These are phyloP conservation scores for Kwoniella sp. DNA, from an alignment of 768 basidiomycete species.

Conservation along the genomic window DNA sequence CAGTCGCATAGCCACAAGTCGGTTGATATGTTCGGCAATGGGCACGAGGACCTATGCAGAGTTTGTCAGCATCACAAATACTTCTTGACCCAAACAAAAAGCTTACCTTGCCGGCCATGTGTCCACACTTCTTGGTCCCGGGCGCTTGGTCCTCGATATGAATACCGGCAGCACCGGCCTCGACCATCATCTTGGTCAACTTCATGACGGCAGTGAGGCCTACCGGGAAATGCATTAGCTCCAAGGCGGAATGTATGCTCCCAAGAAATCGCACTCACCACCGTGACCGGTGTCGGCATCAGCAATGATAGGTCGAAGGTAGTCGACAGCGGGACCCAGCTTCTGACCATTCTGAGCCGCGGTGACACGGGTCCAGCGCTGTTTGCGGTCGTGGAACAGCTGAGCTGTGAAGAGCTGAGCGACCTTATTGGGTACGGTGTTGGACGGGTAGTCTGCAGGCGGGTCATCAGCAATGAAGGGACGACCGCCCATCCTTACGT, in stretches of 20 bases:
- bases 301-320: constrained; percentile 88
- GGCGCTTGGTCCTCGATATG: constrained; percentile 98
- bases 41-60: constrained; percentile 79
- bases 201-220: constrained; percentile 98
- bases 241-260: not conserved
- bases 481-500: constrained; percentile 1
- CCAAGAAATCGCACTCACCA: constrained; percentile 19
- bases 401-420: constrained; percentile 97
- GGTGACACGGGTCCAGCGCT: constrained; percentile 54
- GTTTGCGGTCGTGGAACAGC: constrained; percentile 98
- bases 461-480: not conserved
- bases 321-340: constrained; percentile 68
- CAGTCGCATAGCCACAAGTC: constrained; percentile 90
- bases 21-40: constrained; percentile 95
- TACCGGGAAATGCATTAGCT: not conserved
- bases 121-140: constrained; percentile 80
- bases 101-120: constrained; percentile 51
- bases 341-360: constrained; percentile 52
- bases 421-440: constrained; percentile 98
- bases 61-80: not conserved
- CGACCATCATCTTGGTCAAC: constrained; percentile 96
- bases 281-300: constrained; percentile 99
- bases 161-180: constrained; percentile 95
- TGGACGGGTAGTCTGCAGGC: constrained; percentile 84
- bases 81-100: not conserved